Conservation (phyloP, 2,329 filamentous ascomycete genomes). For the Aspergillus sp. region DNA sequence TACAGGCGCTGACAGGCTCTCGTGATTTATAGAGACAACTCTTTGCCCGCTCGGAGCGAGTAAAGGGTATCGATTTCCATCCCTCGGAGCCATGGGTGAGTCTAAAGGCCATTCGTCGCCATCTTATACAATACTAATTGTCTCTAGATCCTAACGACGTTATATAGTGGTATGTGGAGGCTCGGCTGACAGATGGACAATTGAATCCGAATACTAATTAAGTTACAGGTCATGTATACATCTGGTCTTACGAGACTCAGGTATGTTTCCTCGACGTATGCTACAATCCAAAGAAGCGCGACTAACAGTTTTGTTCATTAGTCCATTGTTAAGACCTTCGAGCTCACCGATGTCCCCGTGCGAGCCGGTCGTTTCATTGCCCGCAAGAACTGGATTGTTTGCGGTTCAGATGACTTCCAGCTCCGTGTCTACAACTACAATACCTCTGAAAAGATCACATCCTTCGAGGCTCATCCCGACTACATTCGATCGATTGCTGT, state of each 20-base stretch:
- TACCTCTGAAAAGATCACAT: conserved; percentile 95
- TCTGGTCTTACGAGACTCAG: conserved; percentile 97
- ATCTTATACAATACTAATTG: conserved; percentile 15
- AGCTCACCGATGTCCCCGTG: conserved; percentile 95
- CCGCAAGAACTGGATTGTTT: conserved; percentile 98
- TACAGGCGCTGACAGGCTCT: conserved; percentile 30
- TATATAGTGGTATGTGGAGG: conserved; percentile 72
- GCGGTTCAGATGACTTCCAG: conserved; percentile 87
- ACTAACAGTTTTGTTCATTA: conserved; percentile 24
- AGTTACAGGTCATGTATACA: conserved; percentile 80
- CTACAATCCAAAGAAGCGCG: neutral
- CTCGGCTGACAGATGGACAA: neutral
- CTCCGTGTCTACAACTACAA: conserved; percentile 97
- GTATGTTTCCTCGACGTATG: conserved; percentile 24
- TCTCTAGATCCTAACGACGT: conserved; percentile 66
- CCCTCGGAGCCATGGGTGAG: conserved; percentile 89
- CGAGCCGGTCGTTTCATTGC: conserved; percentile 93
- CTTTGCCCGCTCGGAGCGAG: conserved; percentile 85
- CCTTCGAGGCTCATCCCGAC: conserved; percentile 94
- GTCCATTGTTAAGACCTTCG: conserved; percentile 96
- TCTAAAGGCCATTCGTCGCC: conserved; percentile 4
- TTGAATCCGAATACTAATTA: conserved; percentile 17
- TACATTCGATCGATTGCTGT: conserved; percentile 96
- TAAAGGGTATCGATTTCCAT: conserved; percentile 96
- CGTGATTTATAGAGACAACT: conserved; percentile 57